Conservation (phyloP, 805 yeast genomes). For the Blastobotrys peoriensis region DNA sequence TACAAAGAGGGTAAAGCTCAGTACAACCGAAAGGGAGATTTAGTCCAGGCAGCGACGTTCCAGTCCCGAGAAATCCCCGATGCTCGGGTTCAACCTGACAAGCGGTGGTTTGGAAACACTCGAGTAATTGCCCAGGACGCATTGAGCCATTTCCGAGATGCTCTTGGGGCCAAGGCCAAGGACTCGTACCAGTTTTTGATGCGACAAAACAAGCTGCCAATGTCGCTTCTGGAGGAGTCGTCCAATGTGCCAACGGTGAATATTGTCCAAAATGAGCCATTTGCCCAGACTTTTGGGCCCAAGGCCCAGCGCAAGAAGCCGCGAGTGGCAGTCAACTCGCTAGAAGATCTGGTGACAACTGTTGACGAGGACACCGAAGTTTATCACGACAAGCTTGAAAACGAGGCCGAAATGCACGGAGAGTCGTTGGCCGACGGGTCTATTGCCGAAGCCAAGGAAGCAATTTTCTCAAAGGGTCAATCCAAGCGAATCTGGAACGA, state of each 20-base stretch:
- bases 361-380: slow-evolving; percentile 52
- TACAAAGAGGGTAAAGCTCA: slow-evolving; percentile 86
- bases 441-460: slow-evolving; percentile 88
- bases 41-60: slow-evolving; percentile 77
- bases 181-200: slow-evolving; percentile 82
- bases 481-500: slow-evolving; percentile 99
- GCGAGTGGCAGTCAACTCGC: slow-evolving; percentile 64
- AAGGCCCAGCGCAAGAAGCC: slow-evolving; percentile 92
- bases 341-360: slow-evolving; percentile 66
- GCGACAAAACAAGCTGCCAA: slow-evolving; percentile 87
- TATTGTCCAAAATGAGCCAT: slow-evolving; percentile 85
- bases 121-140: slow-evolving; percentile 98
- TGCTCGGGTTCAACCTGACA: slow-evolving; percentile 92
- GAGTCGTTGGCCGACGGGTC: slow-evolving; percentile 59
- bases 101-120: slow-evolving; percentile 97
- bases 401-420: slow-evolving; percentile 42
- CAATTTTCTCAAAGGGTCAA: slow-evolving; percentile 94
- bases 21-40: slow-evolving; percentile 81
- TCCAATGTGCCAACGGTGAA: slow-evolving; percentile 65
- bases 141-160: slow-evolving; percentile 85
- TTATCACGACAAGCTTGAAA: slow-evolving; percentile 69
- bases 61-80: slow-evolving; percentile 83
- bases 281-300: slow-evolving; percentile 81
- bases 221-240: slow-evolving; percentile 88
- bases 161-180: slow-evolving; percentile 76